phyloP scores from a whole-genome alignment of 1,284 basidiomycete species.

The Meripilus lineatus region DNA sequence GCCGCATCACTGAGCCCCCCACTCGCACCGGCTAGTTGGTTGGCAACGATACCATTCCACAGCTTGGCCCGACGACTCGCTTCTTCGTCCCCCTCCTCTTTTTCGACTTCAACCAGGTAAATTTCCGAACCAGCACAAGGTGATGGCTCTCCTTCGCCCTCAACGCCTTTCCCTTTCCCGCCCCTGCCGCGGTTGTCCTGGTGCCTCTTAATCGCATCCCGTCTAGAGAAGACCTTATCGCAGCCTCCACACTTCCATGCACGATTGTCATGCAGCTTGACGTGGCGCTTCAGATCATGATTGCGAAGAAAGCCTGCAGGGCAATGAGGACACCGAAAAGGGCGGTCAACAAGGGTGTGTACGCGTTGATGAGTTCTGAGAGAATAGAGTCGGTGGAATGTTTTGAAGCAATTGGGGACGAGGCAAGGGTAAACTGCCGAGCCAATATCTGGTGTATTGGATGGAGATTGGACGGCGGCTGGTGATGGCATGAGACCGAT shows the following conservation, averaged over 20 bases:
- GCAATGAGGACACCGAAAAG: conserved; percentile 56
- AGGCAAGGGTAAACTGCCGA: conserved; percentile 75
- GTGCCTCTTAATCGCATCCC: conserved; percentile 74
- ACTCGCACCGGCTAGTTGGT: conserved; percentile 19
- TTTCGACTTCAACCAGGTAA: conserved; percentile 53
- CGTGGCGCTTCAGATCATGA: conserved; percentile 72
- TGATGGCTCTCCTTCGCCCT: conserved; percentile 31
- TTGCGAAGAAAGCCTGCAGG: conserved; percentile 71
- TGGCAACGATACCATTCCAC: conserved; percentile 53
- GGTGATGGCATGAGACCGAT: conserved; percentile 47
- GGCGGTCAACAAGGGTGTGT: conserved; percentile 53
- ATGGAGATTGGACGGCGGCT: conserved; percentile 20
- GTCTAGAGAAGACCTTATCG: conserved; percentile 63
- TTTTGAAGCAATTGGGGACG: conserved; percentile 54
- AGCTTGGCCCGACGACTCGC: conserved; percentile 51
- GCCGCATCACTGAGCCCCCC: too few species aligned
- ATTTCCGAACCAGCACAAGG: conserved; percentile 51
- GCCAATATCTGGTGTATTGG: conserved; percentile 41
- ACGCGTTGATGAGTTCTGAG: conserved; percentile 64
- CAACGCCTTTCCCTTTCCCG: conserved; percentile 32
- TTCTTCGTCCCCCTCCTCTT: conserved; percentile 48
- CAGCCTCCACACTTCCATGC: conserved; percentile 70
- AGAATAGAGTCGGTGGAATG: conserved; percentile 59
- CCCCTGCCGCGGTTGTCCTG: conserved; percentile 49
- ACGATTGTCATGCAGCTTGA: conserved; percentile 59